These are phyloP conservation scores for Hordeum marinum DNA, from an alignment of 176 grass and related monocot species.

Conservation along the genomic window DNA sequence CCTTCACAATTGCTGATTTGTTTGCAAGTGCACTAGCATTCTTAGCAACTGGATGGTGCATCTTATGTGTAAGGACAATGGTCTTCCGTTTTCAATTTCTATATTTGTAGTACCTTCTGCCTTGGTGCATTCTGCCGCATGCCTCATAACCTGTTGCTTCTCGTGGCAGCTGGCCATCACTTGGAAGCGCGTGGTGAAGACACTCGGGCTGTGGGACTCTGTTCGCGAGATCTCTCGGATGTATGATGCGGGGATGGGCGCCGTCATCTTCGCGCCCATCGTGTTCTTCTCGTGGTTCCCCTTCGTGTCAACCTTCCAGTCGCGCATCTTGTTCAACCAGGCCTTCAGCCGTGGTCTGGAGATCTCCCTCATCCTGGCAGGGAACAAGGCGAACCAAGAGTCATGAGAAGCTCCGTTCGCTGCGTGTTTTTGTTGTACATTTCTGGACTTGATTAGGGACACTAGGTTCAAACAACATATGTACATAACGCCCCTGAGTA, in stretches of 20 bases:
- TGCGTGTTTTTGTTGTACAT: slow-evolving; percentile 17
- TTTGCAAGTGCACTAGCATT: slow-evolving; percentile 88
- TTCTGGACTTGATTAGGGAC: background rate
- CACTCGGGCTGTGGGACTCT: slow-evolving; percentile 55
- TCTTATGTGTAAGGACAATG: slow-evolving; percentile 72
- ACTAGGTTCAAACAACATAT: background rate
- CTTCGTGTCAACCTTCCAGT: slow-evolving; percentile 95
- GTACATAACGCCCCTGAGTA: slow-evolving; percentile 3
- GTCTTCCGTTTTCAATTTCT: slow-evolving; percentile 19
- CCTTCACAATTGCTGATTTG: slow-evolving; percentile 71
- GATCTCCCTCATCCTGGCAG: slow-evolving; percentile 95
- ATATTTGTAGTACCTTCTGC: background rate
- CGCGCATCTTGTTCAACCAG: slow-evolving; percentile 84
- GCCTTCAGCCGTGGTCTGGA: slow-evolving; percentile 91
- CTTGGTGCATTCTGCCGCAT: background rate
- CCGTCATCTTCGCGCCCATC: slow-evolving; percentile 75
- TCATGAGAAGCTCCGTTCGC: slow-evolving; percentile 12
- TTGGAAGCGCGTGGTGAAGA: slow-evolving; percentile 48
- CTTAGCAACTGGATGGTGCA: slow-evolving; percentile 79
- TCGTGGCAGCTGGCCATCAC: slow-evolving; percentile 59
- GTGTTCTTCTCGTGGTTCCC: slow-evolving; percentile 96
- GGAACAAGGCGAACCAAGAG: slow-evolving; percentile 86
- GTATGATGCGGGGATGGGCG: slow-evolving; percentile 92
- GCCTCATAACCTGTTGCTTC: slow-evolving; percentile 8
- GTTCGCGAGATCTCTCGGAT: slow-evolving; percentile 82